Base-by-base conservation (phyloP, 2,329 filamentous ascomycete species). In the Aspergillus fumigatus region DNA sequence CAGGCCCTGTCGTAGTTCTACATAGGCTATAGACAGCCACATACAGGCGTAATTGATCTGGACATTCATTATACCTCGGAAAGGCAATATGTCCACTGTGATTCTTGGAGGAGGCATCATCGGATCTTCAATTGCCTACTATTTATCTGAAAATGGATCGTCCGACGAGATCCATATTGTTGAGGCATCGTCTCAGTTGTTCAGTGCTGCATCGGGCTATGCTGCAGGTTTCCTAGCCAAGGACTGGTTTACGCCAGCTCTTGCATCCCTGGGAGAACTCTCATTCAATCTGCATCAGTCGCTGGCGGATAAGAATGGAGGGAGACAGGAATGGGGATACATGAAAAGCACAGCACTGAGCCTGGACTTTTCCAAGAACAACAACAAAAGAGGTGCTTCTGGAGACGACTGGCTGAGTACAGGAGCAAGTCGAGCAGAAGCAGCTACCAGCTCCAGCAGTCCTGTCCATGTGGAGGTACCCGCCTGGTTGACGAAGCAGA, bases 141-240 rank as follows among this genome's bases (percentile, higher is more conserved):
- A 89, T 69, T 81, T 92, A 32, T 83, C 85, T 6, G 61, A 69
- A 48, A 73, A 77, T 4, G 56, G 62, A 27, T 50, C 62, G 29
- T 49, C 61, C 29, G 55, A 63, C 5, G 74, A 77, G 32, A 84
- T 87, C 52, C 82, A 85, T 59, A 72, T 88, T 23, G 60, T 88
- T 41, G 85, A 87, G 64, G 76, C 82, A 5, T 81, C 81, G 4
- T 70, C 78, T 0, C 70, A 84, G 59, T 79, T 92, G 32, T 90
- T 92, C 71, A 81, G 84, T 10, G 89, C 86, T 29, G 88, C 89
- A 0, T 92, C 88, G 2, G 88, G 89, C 1, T 86, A 83, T 62
- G 88, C 88, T 0, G 90, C 82, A 19, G 89, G 89, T 0, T 93
- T 92, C 66, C 68, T 92, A 8, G 88, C 88, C 0, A 79, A 78